Base-by-base conservation (phyloP, 108 stramenopile species). In the Cylindrotheca closterium region DNA sequence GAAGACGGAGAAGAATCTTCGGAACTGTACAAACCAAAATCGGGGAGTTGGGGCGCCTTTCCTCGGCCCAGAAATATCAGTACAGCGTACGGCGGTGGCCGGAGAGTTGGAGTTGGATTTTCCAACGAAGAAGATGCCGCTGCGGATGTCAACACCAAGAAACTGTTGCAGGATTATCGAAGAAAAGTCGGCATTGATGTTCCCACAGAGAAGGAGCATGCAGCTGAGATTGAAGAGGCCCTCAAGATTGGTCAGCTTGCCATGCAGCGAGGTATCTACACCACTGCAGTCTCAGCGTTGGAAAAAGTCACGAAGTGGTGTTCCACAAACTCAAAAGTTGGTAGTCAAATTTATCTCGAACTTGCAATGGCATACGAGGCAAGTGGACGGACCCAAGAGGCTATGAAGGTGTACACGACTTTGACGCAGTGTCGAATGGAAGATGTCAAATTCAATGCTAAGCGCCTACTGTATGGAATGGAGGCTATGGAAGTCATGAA, bases 281-380 rank as follows among this genome's bases (percentile, higher is more conserved):
- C 76, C 18, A 79, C 78, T 15, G 91, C 91, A 12, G 90, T 91
- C 15, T 85, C 88, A 18, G 83, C 83, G 2, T 55, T 95, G 45
- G 94, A 95, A 58, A 88, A 92, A 70, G 94, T 95, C 18, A 92
- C 87, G 26, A 65, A 80, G 57, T 91, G 83, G 68, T 92, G 91
- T 71, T 89, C 91, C 4, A 87, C 81, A 18, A 87, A 78, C 63
- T 81, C 83, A 17, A 74, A 81, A 55, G 62, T 91, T 2, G 94
- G 94, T 26, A 79, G 81, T 15, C 77, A 88, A 51, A 89, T 92
- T 0, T 95, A 87, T 63, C 55, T 95, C 25, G 90, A 95, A 55
- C 73, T 95, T 15, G 94, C 90, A 54, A 92, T 92, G 94, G 89
- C 88, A 21, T 92, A 92, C 57, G 94, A 95, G 62, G 94, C 94